Conservation (phyloP, 1,284 basidiomycete species). For the Sanghuangporus sanghuang region DNA sequence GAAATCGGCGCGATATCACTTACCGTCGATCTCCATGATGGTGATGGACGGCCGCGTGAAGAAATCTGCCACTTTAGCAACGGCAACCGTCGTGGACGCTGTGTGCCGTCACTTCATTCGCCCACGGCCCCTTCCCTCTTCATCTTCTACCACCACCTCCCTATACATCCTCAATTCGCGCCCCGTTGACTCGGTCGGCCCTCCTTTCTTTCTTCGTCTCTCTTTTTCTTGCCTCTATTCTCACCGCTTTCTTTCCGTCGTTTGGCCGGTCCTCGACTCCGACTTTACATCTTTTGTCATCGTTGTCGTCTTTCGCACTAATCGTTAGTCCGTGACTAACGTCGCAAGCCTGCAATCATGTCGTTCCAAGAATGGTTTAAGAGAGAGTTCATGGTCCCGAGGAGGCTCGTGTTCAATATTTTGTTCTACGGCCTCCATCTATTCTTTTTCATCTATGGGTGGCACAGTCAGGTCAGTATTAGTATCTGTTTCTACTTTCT, state of each 20-base stretch:
- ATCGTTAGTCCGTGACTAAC: constrained; percentile 7
- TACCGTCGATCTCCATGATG: background rate
- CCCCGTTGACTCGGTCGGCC: constrained; percentile 9
- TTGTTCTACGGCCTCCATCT: constrained; percentile 74
- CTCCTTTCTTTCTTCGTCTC: constrained; percentile 18
- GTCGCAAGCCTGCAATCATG: constrained; percentile 36
- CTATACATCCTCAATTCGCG: background rate
- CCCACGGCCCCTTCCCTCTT: background rate
- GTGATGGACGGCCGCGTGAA: background rate
- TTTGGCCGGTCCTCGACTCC: constrained; percentile 49
- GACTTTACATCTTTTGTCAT: constrained; percentile 27
- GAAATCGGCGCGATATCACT: background rate
- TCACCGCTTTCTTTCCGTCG: constrained; percentile 29
- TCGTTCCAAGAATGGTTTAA: constrained; percentile 58
- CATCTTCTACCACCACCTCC: constrained; percentile 1
- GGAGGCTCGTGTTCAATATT: constrained; percentile 66
- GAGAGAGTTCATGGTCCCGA: constrained; percentile 57
- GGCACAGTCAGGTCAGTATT: constrained; percentile 64
- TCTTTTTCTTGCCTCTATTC: constrained; percentile 16
- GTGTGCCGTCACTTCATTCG: background rate
- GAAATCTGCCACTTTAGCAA: background rate
- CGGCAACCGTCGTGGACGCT: background rate
- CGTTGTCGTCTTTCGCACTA: constrained; percentile 23
- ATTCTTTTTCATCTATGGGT: constrained; percentile 70
- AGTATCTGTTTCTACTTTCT: background rate